These are phyloP conservation scores for Boletales sp. DNA, from an alignment of 768 basidiomycete species.

Conservation along the genomic window DNA sequence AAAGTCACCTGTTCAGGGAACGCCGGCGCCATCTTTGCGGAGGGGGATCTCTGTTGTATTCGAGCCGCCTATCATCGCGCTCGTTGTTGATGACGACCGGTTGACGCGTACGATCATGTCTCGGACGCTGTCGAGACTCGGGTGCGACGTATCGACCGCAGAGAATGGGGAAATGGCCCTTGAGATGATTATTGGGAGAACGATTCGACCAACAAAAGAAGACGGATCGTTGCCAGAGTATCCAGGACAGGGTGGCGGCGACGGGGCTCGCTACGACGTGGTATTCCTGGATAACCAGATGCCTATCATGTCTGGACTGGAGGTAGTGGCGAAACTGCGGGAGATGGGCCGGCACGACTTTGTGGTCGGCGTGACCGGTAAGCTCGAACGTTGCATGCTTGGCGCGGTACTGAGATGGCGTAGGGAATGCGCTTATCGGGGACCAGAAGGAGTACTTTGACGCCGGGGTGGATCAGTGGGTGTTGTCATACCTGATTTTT, in stretches of 20 bases:
- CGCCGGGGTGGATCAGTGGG: constrained; percentile 74
- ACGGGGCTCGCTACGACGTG: constrained; percentile 34
- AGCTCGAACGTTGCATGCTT: constrained; percentile 5
- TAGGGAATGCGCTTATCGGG: constrained; percentile 51
- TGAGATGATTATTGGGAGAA: constrained; percentile 58
- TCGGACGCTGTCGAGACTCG: constrained; percentile 71
- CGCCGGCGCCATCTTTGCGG: constrained; percentile 8
- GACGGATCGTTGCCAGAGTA: neutral
- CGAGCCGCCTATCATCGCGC: constrained; percentile 55
- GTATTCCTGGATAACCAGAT: constrained; percentile 75
- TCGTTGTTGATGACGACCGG: constrained; percentile 83
- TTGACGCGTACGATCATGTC: constrained; percentile 80
- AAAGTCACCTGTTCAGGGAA: constrained; percentile 13
- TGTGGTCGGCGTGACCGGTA: constrained; percentile 79
- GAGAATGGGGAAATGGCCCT: constrained; percentile 82
- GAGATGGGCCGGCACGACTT: constrained; percentile 66
- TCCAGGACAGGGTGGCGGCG: neutral
- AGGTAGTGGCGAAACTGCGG: constrained; percentile 61
- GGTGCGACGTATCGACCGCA: constrained; percentile 74
- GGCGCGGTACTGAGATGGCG: constrained; percentile 7
- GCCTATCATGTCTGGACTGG: constrained; percentile 75
- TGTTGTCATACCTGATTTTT: constrained; percentile 7
- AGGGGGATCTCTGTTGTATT: constrained; percentile 26
- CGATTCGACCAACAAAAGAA: neutral
- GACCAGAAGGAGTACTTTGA: constrained; percentile 76